Percentiles rank a stretch among this genome's conserved stretches.
Evolutionary conservation across 768 basidiomycete species (phyloP).

Genomic region (Hericium erinaceus): DNA sequence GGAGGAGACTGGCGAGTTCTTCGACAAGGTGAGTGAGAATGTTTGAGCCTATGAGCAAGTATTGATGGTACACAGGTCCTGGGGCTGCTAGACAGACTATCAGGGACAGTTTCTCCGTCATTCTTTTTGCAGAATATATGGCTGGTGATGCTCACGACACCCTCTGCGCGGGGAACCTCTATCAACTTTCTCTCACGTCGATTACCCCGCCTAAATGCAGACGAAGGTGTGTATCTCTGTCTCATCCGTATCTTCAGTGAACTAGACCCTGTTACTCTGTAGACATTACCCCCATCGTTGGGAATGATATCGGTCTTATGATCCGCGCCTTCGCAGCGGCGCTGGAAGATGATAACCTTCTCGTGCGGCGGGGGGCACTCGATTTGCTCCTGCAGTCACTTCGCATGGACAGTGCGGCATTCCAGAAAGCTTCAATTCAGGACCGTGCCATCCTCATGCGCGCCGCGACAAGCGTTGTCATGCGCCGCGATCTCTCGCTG

Average conservation of each 20-base stretch:
- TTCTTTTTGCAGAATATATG: conserved; percentile 97
- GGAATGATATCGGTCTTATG: conserved; percentile 87
- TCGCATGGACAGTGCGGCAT: conserved; percentile 59
- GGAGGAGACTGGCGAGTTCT: conserved; percentile 96
- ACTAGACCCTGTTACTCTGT: neutral
- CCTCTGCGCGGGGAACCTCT: conserved; percentile 75
- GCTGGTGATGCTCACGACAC: conserved; percentile 86
- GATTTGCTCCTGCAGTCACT: conserved; percentile 78
- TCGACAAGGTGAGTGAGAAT: conserved; percentile 58
- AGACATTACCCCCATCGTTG: conserved; percentile 68
- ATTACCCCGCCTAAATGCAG: conserved; percentile 57
- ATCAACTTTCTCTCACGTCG: conserved; percentile 81
- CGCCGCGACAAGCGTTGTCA: conserved; percentile 79
- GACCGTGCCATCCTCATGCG: conserved; percentile 82
- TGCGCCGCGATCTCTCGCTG: conserved; percentile 86
- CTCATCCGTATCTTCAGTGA: neutral
- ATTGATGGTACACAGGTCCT: conserved; percentile 46
- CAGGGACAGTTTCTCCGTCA: conserved; percentile 72
- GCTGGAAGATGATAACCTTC: conserved; percentile 86
- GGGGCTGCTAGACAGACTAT: conserved; percentile 68
- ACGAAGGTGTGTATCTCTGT: conserved; percentile 47
- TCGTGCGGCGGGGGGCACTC: conserved; percentile 79
- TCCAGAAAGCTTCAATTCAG: conserved; percentile 57
- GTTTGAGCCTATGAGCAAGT: neutral
- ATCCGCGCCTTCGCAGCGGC: conserved; percentile 86